Percentiles rank a stretch among this genome's conserved stretches.
phyloP scores from a whole-genome alignment of 2,329 filamentous ascomycete genomes.

The Alternaria solani region DNA sequence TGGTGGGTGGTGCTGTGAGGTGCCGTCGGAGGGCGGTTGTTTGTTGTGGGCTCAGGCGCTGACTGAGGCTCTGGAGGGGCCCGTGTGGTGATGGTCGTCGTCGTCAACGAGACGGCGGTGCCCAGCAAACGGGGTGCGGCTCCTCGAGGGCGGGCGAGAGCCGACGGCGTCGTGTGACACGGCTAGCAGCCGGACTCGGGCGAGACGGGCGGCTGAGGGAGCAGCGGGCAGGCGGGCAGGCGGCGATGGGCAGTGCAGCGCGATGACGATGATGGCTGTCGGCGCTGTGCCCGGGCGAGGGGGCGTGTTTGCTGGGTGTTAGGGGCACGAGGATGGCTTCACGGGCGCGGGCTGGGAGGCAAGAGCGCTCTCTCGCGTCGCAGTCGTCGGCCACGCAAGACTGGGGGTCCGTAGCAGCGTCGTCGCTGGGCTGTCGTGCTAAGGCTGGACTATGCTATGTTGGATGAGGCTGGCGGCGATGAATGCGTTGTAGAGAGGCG shows the following conservation, averaged over 20 bases:
- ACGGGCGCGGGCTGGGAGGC: conserved; percentile 14
- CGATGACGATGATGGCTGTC: conserved; percentile 32
- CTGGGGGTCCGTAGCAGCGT: not conserved
- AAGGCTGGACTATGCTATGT: conserved; percentile 29
- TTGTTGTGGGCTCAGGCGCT: not conserved
- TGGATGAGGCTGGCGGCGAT: conserved; percentile 43
- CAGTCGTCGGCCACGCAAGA: conserved; percentile 24
- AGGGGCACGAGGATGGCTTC: conserved; percentile 35
- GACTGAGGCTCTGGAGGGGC: conserved; percentile 12
- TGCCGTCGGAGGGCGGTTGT: conserved; percentile 22
- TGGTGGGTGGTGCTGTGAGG: conserved; percentile 24
- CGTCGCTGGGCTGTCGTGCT: conserved; percentile 8
- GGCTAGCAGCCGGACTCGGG: conserved; percentile 20
- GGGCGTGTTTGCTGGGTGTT: conserved; percentile 44
- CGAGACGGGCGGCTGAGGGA: conserved; percentile 1
- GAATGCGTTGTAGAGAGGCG: conserved; percentile 29
- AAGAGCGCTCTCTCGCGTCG: conserved; percentile 15
- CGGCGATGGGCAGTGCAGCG: conserved; percentile 16
- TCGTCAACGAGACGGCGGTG: not conserved
- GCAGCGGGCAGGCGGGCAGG: conserved; percentile 9
- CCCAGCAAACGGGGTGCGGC: conserved; percentile 19
- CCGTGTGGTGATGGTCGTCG: conserved; percentile 21
- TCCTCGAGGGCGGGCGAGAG: conserved; percentile 20
- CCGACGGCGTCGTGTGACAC: conserved; percentile 21
- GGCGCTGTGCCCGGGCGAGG: conserved; percentile 29